phyloP scores from a whole-genome alignment of 257 asterid species.

The Sherardia arvensis region DNA sequence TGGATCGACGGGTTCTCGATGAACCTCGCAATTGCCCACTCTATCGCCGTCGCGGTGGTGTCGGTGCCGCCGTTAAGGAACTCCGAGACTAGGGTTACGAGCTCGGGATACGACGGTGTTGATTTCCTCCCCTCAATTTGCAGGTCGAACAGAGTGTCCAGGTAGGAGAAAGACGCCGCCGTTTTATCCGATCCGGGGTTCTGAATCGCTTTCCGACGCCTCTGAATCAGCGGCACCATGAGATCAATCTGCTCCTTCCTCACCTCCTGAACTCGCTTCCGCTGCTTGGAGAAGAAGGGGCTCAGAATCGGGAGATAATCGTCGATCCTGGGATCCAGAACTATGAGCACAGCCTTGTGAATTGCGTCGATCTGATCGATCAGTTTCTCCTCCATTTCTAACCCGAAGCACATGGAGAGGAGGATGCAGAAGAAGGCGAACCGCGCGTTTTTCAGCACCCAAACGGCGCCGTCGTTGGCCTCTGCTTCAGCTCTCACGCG shows the following conservation, averaged over 20 bases:
- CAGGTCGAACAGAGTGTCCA: conserved; percentile 69
- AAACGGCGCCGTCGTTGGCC: conserved; percentile 46
- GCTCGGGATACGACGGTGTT: conserved; percentile 42
- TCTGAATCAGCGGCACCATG: conserved; percentile 53
- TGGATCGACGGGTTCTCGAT: conserved; percentile 66
- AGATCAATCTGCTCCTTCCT: conserved; percentile 58
- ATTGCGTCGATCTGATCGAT: conserved; percentile 52
- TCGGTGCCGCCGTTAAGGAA: conserved; percentile 89
- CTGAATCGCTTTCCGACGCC: conserved; percentile 40
- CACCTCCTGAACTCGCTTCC: conserved; percentile 50
- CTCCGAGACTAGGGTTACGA: conserved; percentile 75
- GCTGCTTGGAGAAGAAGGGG: conserved; percentile 60
- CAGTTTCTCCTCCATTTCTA: conserved; percentile 64
- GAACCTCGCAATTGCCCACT: conserved; percentile 76
- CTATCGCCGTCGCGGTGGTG: conserved; percentile 83
- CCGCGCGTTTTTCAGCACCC: conserved; percentile 63
- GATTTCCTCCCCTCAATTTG: conserved; percentile 66
- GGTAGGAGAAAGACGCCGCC: conserved; percentile 60
- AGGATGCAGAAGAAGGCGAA: conserved; percentile 69
- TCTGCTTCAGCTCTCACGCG: conserved; percentile 47
- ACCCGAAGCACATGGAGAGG: conserved; percentile 66
- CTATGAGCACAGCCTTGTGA: conserved; percentile 60
- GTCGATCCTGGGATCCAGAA: conserved; percentile 70
- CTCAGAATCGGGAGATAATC: conserved; percentile 71
- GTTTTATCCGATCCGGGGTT: conserved; percentile 42